Evolutionary conservation across 192 early-diverging fungal species (phyloP).

Genomic region (Spinellus fusiger): DNA sequence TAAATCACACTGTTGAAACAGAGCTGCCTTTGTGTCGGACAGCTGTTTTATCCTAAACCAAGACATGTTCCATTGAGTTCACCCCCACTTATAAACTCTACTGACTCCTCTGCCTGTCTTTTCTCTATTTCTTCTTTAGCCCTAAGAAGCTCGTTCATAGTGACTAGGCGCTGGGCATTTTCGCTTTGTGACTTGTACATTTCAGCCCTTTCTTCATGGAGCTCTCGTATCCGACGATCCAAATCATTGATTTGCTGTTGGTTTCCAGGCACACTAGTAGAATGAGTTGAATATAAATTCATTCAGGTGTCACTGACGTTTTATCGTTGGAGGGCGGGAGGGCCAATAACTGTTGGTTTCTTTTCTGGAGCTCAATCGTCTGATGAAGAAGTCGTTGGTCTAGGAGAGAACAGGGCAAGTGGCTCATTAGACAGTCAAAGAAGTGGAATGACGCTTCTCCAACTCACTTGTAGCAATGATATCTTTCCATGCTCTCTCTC

Average conservation of each 20-base stretch:
- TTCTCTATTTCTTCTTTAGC: slow-evolving; percentile 49
- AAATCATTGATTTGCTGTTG: slow-evolving; percentile 68
- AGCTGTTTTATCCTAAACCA: slow-evolving; percentile 32
- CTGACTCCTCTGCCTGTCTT: slow-evolving; percentile 62
- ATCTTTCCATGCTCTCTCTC: neutral
- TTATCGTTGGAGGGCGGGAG: neutral
- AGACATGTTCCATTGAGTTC: neutral
- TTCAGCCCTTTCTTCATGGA: slow-evolving; percentile 84
- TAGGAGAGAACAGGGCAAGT: neutral
- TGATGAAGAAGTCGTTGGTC: slow-evolving; percentile 8
- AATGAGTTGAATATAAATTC: too few species aligned
- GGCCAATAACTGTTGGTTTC: neutral
- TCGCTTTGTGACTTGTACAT: slow-evolving; percentile 85
- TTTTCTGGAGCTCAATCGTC: slow-evolving; percentile 9
- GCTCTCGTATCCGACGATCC: slow-evolving; percentile 61
- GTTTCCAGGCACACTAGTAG: slow-evolving; percentile 39
- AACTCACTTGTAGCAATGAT: neutral
- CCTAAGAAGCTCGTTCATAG: slow-evolving; percentile 75
- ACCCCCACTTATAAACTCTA: neutral
- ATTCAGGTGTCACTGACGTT: too few species aligned
- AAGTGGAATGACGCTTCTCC: neutral
- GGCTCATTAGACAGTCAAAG: neutral
- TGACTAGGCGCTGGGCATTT: slow-evolving; percentile 88
- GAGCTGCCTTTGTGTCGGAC: slow-evolving; percentile 21
- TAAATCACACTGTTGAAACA: slow-evolving; percentile 30